These are phyloP conservation scores for Corylus avellana DNA, from an alignment of 306 rosid genomes.

Conservation along the genomic window DNA sequence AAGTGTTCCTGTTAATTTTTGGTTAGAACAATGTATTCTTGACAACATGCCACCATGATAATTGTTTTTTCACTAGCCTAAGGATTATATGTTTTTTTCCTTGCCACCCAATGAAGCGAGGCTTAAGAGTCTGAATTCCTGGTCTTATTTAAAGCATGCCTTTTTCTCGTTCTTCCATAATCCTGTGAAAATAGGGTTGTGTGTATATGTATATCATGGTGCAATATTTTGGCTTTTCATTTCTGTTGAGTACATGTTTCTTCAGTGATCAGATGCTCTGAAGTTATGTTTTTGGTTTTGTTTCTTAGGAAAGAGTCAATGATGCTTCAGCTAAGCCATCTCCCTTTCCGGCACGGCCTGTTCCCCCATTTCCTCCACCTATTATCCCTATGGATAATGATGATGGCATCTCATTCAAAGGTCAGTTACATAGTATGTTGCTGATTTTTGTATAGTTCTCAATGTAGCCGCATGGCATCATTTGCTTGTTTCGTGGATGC, in stretches of 20 bases:
- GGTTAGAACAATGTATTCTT: not conserved
- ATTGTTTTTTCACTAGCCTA: not conserved
- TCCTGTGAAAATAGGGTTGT: not conserved
- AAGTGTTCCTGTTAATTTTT: not conserved
- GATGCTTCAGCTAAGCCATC: constrained; percentile 78
- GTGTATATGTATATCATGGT: constrained; percentile 6
- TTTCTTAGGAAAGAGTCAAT: constrained; percentile 74
- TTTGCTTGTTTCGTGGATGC: constrained; percentile 8
- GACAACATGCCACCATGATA: not conserved
- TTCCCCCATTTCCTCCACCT: constrained; percentile 70
- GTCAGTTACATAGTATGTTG: constrained; percentile 31
- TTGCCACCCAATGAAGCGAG: not conserved
- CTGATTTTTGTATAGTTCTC: constrained; percentile 17
- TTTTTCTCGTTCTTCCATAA: not conserved
- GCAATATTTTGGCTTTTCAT: not conserved
- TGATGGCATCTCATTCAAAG: constrained; percentile 83
- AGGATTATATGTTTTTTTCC: not conserved
- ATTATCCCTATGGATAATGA: constrained; percentile 77
- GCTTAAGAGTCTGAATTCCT: not conserved
- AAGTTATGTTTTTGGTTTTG: constrained; percentile 11
- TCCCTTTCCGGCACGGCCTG: constrained; percentile 65
- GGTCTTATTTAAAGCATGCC: not conserved
- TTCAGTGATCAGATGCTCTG: constrained; percentile 21
- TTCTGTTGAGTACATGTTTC: not conserved
- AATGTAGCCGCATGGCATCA: constrained; percentile 17